Base-by-base conservation (phyloP, 179 eudicot species). In the Carnegiea gigantea region DNA sequence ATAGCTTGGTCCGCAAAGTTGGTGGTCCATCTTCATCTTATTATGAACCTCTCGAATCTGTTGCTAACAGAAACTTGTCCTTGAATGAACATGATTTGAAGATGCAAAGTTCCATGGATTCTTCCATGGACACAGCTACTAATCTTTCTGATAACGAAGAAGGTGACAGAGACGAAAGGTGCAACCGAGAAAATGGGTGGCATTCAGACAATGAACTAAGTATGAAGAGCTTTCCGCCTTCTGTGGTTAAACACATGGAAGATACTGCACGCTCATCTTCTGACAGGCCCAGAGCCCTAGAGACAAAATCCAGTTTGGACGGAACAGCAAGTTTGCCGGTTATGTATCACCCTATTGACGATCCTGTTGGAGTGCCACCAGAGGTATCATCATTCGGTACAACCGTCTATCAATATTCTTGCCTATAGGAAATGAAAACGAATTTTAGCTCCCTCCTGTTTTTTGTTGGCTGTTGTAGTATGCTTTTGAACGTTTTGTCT, bases 191-290 rank as follows among this genome's bases (percentile, higher is more conserved):
- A 82, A 87, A 75, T 79, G 97, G 92, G 72, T 91, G 92, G 97
- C 95, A 93, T 86, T 93, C 98, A 79, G 99, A 97, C 86, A 91
- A 87, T 84, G 98, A 93, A 83, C 78, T 90, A 79, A 86, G 80
- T 73, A 87, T 93, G 11, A 95, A 89, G 83, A 87, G 90, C 48
- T 88, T 87, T 78, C 93, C 91, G 28, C 92, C 90, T 40, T 85
- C 91, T 78, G 89, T 88, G 57, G 86, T 90, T 72, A 90, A 89
- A 65, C 82, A 73, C 40, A 82, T 73, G 72, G 90, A 84, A 79
- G 88, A 88, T 51, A 44, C 78, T 49, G 79, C 79, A 79, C 81
- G 79, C 73, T 81, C 85, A 46, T 78, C 84, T 80, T 78, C 88
- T 67, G 91, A 88, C 81, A 88, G 77, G 65, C 80, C 77, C 54